These are phyloP conservation scores for Gossypium turneri DNA, from an alignment of 345 rosid species.

Conservation along the genomic window DNA sequence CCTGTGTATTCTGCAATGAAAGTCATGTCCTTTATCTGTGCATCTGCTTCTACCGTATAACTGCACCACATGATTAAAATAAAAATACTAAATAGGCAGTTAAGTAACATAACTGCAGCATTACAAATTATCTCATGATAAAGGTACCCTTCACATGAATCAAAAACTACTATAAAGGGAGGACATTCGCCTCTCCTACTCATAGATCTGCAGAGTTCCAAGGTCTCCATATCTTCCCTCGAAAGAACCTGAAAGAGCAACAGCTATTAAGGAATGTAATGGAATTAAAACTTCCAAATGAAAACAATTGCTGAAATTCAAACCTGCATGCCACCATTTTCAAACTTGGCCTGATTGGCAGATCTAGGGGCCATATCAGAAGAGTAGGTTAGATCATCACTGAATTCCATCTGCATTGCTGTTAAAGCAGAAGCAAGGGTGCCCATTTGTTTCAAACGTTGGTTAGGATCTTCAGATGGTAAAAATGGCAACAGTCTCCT, in stretches of 20 bases:
- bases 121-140: slow-evolving; percentile 10
- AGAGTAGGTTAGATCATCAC: slow-evolving; percentile 56
- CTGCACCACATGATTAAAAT: slow-evolving; percentile 39
- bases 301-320: background rate
- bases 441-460: slow-evolving; percentile 66
- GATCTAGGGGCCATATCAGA: slow-evolving; percentile 71
- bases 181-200: slow-evolving; percentile 73
- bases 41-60: slow-evolving; percentile 82
- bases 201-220: slow-evolving; percentile 72
- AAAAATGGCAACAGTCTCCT: slow-evolving; percentile 65
- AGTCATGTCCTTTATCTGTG: slow-evolving; percentile 79
- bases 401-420: slow-evolving; percentile 58
- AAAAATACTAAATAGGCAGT: slow-evolving; percentile 8
- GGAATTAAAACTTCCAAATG: background rate
- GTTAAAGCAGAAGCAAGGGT: slow-evolving; percentile 84
- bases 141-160: slow-evolving; percentile 82
- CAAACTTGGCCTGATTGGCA: slow-evolving; percentile 68
- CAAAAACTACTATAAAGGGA: slow-evolving; percentile 77
- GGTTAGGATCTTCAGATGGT: slow-evolving; percentile 65
- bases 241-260: slow-evolving; percentile 49
- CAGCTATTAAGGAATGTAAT: background rate
- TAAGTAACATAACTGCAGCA: slow-evolving; percentile 14
- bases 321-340: slow-evolving; percentile 94
- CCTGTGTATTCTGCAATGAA: slow-evolving; percentile 81
- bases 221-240: slow-evolving; percentile 71